Percentiles rank a stretch among this genome's conserved stretches.
Conservation (phyloP, 202 grass and related monocot genomes). For the Musa balbisiana region DNA sequence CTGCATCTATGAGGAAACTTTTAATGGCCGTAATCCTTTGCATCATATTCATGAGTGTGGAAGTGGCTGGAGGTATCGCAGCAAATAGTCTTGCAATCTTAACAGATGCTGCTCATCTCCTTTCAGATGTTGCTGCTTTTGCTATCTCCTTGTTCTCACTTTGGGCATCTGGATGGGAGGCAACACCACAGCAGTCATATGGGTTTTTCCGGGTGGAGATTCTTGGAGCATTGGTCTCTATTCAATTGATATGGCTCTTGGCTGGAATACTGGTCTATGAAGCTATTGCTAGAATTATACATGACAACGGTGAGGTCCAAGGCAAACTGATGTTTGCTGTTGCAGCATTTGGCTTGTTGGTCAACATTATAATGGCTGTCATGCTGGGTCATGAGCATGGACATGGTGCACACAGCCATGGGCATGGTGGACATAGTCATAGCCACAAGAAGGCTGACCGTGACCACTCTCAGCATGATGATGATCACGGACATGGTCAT, state of each 20-base stretch:
- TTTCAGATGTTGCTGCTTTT: conserved; percentile 96
- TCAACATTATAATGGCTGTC: conserved; percentile 96
- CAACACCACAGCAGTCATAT: conserved; percentile 73
- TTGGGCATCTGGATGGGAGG: conserved; percentile 97
- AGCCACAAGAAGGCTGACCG: conserved; percentile 20
- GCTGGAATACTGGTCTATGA: conserved; percentile 93
- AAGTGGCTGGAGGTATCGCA: conserved; percentile 84
- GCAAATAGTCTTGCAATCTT: conserved; percentile 96
- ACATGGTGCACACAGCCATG: conserved; percentile 20
- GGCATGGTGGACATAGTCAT: conserved; percentile 35
- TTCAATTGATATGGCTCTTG: conserved; percentile 93
- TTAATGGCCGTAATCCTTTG: conserved; percentile 74
- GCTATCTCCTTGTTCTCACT: conserved; percentile 90
- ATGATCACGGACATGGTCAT: conserved; percentile 33
- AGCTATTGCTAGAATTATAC: conserved; percentile 71
- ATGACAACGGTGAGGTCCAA: conserved; percentile 61
- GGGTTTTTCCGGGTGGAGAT: conserved; percentile 96
- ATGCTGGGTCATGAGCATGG: conserved; percentile 88
- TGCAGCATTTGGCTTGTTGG: conserved; percentile 81
- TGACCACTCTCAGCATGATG: conserved; percentile 30
- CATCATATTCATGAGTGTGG: conserved; percentile 74
- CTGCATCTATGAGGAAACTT: conserved; percentile 76
- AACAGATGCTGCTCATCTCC: conserved; percentile 91
- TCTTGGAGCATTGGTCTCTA: conserved; percentile 83
- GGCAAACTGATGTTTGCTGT: conserved; percentile 92